Evolutionary conservation across 2,329 filamentous ascomycete genomes (phyloP), one percentile per base, ranked within the genome.

Genomic region (Graphilbum sp.): DNA sequence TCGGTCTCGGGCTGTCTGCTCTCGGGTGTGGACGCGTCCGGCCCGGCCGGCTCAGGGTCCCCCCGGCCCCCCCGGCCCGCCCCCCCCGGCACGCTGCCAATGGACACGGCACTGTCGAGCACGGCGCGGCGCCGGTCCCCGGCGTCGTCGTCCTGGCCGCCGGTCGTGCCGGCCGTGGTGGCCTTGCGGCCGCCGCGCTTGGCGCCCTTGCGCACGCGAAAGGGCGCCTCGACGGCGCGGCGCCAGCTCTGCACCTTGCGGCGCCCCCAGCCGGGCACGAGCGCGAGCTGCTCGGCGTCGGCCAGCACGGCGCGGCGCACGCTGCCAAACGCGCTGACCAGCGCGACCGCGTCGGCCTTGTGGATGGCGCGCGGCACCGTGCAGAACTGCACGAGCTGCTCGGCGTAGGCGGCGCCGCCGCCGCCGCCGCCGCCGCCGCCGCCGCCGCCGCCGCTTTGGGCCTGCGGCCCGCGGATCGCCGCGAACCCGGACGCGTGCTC

Each of bases 191-290:
- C n/a, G n/a, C n/a, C n/a, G n/a, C n/a, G n/a, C n/a, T n/a, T 82
- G n/a, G 69, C 72, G 2, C 81, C 72, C 50, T 79, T 80, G 49
- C 76, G 74, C 5, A 79, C 74, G 41, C 84, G 64, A 49, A 96
- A 95, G 0, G 85, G 84, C 57, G 93, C 86, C 42, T 84, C 72
- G 2, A 95, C 80, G 10, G 81, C 79, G 40, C 66, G 70, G 47
- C 71, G 79, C 88, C 88, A 96, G 41, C 75, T 72, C 56, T 81
- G 79, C 18, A 95, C 85, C 58, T 98, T 98, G 61, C 84, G 86
- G 58, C 92, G 84, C 25, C 90, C 90, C 87, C 87, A 98, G 1
- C 90, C 90, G 23, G 78, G 72, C n/a, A 98, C 75, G 44, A 83
- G 63, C 13, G 76, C 74, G 27, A 98, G 69, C 56, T 93, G 82